A percentile compares a stretch with the other conserved stretches of the same genome.
Conservation (phyloP, 2,329 filamentous ascomycete species). For the Xylariaceae sp. region DNA sequence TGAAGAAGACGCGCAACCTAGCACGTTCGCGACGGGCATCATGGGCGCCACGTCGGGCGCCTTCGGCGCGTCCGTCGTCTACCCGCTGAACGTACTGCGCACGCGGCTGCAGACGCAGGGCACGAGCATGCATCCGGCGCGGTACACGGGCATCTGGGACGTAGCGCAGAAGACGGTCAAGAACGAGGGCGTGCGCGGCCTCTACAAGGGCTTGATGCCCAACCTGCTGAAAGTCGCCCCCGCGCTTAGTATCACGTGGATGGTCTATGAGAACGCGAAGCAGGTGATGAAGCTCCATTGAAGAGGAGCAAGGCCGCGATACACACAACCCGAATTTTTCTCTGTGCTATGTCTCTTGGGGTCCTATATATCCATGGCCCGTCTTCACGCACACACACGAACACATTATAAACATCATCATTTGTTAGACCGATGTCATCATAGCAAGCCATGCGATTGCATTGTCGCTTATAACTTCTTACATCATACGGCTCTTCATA, state of each 20-base stretch:
- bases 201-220: conserved; percentile 93
- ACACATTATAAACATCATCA: neutral
- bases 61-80: conserved; percentile 87
- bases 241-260: conserved; percentile 89
- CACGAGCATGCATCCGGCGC: conserved; percentile 82
- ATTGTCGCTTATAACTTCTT: conserved; percentile 7
- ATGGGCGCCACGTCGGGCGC: conserved; percentile 91
- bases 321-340: too few relatives aligned
- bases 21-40: conserved; percentile 76
- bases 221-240: conserved; percentile 96
- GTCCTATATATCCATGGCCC: neutral
- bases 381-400: conserved; percentile 1
- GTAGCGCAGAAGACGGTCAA: conserved; percentile 77
- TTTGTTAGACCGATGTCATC: too few relatives aligned
- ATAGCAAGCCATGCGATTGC: neutral
- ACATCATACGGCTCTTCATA: conserved; percentile 14
- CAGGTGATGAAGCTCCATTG: conserved; percentile 54
- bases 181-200: conserved; percentile 74
- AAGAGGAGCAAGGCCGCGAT: conserved; percentile 3
- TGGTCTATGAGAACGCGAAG: conserved; percentile 90
- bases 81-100: conserved; percentile 87
- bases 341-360: too few relatives aligned
- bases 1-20: conserved; percentile 77
- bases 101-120: conserved; percentile 92
- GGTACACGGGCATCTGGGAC: conserved; percentile 87